A percentile compares a stretch with the other conserved stretches of the same genome.
phyloP scores from a whole-genome alignment of 192 early-diverging fungal species.

The Cetraspora pellucida region DNA sequence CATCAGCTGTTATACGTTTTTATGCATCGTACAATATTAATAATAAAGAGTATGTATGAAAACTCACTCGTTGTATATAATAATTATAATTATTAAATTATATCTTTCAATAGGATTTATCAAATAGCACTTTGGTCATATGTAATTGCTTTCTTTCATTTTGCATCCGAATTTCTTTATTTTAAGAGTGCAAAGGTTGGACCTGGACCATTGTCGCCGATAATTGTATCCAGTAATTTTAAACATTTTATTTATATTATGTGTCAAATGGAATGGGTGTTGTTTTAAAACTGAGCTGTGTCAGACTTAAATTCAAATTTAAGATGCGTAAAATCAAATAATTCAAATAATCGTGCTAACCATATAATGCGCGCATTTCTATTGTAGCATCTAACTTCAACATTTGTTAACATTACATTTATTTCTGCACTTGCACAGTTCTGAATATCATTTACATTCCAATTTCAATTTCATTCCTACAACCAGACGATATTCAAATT shows the following conservation, averaged over 20 bases:
- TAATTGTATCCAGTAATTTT: conserved; percentile 63
- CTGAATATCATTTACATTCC: no score
- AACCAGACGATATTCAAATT: no score
- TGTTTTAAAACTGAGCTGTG: background rate
- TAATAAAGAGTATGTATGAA: conserved; percentile 57
- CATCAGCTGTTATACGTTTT: conserved; percentile 78
- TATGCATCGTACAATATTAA: conserved; percentile 85
- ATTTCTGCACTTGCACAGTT: no score
- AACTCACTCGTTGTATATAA: background rate
- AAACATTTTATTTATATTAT: background rate
- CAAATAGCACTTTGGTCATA: conserved; percentile 66
- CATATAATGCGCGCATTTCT: no score
- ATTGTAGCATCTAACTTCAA: no score
- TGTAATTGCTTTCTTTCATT: conserved; percentile 71
- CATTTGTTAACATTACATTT: no score
- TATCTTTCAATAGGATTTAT: conserved; percentile 50
- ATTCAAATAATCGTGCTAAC: no score
- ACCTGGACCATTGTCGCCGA: conserved; percentile 65
- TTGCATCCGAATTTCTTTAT: conserved; percentile 64
- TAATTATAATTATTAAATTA: background rate
- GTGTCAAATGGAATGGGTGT: background rate
- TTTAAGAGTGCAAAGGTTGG: conserved; percentile 65
- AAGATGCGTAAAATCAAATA: no score
- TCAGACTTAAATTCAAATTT: no score
- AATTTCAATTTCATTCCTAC: no score